Base-by-base conservation (phyloP, 108 stramenopile species). In the Nitzschia sp. region DNA sequence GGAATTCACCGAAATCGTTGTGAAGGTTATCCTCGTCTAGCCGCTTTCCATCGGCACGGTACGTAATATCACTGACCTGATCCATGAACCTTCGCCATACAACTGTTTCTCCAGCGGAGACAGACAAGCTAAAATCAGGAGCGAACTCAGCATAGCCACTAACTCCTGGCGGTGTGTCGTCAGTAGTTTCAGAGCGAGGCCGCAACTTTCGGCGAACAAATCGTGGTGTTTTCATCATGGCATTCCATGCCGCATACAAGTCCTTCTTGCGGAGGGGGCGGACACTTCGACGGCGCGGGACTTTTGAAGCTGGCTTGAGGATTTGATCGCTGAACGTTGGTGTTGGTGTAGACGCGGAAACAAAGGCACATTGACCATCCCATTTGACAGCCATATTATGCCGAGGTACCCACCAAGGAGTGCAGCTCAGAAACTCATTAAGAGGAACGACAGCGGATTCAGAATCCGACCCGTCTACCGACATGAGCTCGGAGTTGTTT, bases 71-170 rank as follows among this genome's bases (percentile, higher is more conserved):
- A 38, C 76, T 76, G 12, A 93, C 67, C 52, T 87, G 86, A 53
- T 93, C 91, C 82, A 93, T 85, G 39, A 93, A 81, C 57, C 83
- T 72, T 51, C 88, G 72, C 82, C 84, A 88, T 2, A 93, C 89
- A 25, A 86, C 78, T 40, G 85, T 86, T 56, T 78, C 86, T 6
- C 73, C 81, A 24, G 84, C 69, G 10, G 84, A 78, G 19, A 53
- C 44, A 57, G 63, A 72, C 14, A 53, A 8, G 14, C 41, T 40
- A 41, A 60, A 48, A 46, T 41, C 34, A 38, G 53, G 14, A 21
- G 48, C 15, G 8, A 38, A 37, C 39, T 63, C 65, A 34, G 12
- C 41, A n/a, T 17, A 41, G 12, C 34, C 39, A n/a, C 44, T 34
- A 17, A 53, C 21, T 69, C 57, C 39, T 10, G 20, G 20, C 8